Evolutionary conservation across 1,139 yeast genomes (phyloP), one percentile per base, ranked within the genome.

Genomic region (Taiozyma sp.): DNA sequence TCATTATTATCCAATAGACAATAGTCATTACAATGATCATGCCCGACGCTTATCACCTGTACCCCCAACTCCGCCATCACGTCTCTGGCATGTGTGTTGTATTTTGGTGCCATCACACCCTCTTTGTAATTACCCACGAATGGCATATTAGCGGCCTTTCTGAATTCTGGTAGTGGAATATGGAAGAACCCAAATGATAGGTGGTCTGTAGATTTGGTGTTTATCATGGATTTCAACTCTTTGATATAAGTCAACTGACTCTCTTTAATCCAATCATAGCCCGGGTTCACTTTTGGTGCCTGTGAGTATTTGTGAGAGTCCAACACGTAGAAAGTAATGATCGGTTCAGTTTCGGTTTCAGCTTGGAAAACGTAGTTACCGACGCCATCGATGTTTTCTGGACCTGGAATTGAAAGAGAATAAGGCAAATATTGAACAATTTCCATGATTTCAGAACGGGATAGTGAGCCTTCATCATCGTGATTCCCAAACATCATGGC

Each of bases 1-100:
- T 64, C 66, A 19, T 63, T 55, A 48, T 61, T 52, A 56, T 83
- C 85, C 49, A 73, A 69, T 43, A 87, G 69, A 67, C 99, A 93
- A 65, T 79, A 93, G 63, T 93, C 98, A 65, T 93, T 93, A 58
- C 89, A 87, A 64, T 93, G 98, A 63, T 93, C 98, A 66, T 93
- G 99, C 0, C 99, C 98, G 10, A 88, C 95, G 50, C 86, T 76
- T 0, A 82, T 79, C 0, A 87, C 88, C 32, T 78, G 70, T 0
- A 91, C 91, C 1, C 93, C 95, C 8, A 86, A 58, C 9, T 75
- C 70, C 4, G 76, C 77, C 28, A 40, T 70, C 0, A 77, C 69
- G 10, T 75, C 69, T 47, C 91, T 70, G 44, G 86, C 85, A 9
- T 83, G 83, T 0, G 89, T 72, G 62, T 88, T 85, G 63, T 79